Evolutionary conservation across 768 basidiomycete species (phyloP).

Genomic region (Suillus americanus): DNA sequence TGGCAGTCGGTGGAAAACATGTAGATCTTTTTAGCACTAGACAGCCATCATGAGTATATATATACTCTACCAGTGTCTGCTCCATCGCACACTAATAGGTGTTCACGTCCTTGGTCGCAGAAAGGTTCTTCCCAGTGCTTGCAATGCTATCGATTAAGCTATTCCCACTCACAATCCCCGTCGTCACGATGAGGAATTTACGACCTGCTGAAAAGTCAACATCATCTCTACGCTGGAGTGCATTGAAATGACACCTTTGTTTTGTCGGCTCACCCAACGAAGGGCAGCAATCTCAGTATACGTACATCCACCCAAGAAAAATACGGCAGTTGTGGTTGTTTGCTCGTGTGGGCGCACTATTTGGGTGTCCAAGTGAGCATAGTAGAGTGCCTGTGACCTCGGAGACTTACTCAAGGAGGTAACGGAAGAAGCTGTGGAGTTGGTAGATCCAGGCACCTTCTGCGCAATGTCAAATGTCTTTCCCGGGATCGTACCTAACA

Average conservation of each 20-base stretch:
- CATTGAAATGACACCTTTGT: conserved; percentile 53
- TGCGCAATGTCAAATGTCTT: conserved; percentile 79
- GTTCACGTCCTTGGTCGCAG: conserved; percentile 41
- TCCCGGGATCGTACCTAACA: conserved; percentile 78
- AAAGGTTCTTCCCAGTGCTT: conserved; percentile 34
- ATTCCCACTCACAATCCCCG: conserved; percentile 82
- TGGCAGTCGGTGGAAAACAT: background rate
- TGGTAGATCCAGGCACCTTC: conserved; percentile 34
- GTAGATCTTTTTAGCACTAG: background rate
- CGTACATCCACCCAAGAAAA: conserved; percentile 97
- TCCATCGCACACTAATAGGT: conserved; percentile 29
- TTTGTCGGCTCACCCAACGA: conserved; percentile 87
- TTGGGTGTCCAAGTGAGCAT: conserved; percentile 6
- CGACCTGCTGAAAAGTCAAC: conserved; percentile 55
- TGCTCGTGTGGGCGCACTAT: conserved; percentile 55
- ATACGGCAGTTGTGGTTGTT: conserved; percentile 83
- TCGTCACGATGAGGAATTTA: conserved; percentile 87
- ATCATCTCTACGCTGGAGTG: background rate
- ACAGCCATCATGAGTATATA: background rate
- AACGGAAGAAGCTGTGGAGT: conserved; percentile 26
- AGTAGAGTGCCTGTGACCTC: background rate
- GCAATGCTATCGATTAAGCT: conserved; percentile 71
- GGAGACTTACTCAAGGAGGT: conserved; percentile 35
- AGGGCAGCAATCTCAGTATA: conserved; percentile 96
- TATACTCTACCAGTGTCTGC: background rate